phyloP scores from a whole-genome alignment of 1,284 basidiomycete species.

The Cutaneotrichosporon daszewskae region DNA sequence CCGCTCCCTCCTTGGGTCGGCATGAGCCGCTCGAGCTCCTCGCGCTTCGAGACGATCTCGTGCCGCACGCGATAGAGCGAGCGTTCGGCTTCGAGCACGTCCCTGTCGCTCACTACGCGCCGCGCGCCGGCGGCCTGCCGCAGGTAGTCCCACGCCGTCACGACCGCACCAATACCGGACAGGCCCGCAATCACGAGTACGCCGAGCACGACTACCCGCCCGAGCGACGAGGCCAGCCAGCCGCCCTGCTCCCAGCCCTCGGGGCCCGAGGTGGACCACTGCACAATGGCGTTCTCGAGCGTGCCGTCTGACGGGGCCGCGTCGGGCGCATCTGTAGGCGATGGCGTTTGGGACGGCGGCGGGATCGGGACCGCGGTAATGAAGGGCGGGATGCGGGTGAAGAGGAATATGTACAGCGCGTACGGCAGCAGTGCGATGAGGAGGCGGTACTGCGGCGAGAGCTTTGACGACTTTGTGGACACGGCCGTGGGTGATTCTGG shows the following conservation, averaged over 20 bases:
- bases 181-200: constrained; percentile 44
- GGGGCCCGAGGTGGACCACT: constrained; percentile 21
- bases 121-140: constrained; percentile 31
- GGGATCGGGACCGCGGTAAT: constrained; percentile 24
- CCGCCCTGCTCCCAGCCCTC: constrained; percentile 41
- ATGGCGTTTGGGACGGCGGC: neutral
- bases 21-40: constrained; percentile 29
- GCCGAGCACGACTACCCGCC: constrained; percentile 44
- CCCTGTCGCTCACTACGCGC: constrained; percentile 25
- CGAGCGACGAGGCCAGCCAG: constrained; percentile 43
- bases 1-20: constrained; percentile 13
- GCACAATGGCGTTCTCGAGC: neutral
- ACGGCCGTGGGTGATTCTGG: constrained; percentile 10
- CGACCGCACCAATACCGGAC: constrained; percentile 43
- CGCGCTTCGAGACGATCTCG: constrained; percentile 37
- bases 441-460: constrained; percentile 29
- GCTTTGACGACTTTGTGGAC: constrained; percentile 16
- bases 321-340: neutral
- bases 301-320: too few species aligned
- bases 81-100: constrained; percentile 40
- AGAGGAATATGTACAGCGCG: constrained; percentile 42
- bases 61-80: constrained; percentile 44
- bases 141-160: constrained; percentile 43
- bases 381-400: constrained; percentile 46
- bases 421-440: constrained; percentile 45